Conservation (phyloP, 2,329 filamentous ascomycete species). For the Aspergillus fijiensis region DNA sequence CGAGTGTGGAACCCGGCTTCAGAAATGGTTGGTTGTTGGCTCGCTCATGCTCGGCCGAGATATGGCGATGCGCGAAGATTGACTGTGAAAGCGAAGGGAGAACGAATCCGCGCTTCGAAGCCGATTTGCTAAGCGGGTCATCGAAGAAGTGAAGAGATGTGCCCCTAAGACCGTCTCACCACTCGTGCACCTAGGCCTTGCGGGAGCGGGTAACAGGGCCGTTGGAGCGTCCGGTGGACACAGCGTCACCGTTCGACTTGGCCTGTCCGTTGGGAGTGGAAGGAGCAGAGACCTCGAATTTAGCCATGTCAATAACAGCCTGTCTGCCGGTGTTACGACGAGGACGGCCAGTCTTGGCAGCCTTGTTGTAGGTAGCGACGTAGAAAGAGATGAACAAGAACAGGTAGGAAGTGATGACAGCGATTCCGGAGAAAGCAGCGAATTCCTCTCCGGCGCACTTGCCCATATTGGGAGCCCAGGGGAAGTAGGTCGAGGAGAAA, state of each 20-base stretch:
- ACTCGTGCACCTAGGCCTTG: conserved; percentile 41
- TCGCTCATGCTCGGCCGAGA: not conserved
- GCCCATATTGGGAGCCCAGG: conserved; percentile 77
- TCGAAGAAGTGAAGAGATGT: not conserved
- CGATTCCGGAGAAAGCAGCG: conserved; percentile 87
- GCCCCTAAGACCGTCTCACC: not conserved
- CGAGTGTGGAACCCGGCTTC: conserved; percentile 11
- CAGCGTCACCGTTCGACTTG: conserved; percentile 34
- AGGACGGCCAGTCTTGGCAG: conserved; percentile 45
- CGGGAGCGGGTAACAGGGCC: conserved; percentile 48
- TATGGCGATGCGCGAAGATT: not conserved
- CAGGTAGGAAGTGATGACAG: conserved; percentile 89
- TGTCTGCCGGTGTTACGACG: conserved; percentile 70
- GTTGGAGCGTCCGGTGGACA: conserved; percentile 42
- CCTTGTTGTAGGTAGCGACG: conserved; percentile 88
- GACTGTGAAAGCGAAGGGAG: not conserved
- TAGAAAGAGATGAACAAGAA: conserved; percentile 99
- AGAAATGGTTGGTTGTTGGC: conserved; percentile 5
- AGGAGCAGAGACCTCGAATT: conserved; percentile 59
- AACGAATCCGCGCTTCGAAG: not conserved
- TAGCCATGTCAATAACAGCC: conserved; percentile 79
- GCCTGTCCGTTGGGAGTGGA: conserved; percentile 29
- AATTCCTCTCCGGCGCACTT: conserved; percentile 95
- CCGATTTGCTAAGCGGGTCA: not conserved
- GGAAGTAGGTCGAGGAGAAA: conserved; percentile 89